These are phyloP conservation scores for Candida sphagnicola DNA, from an alignment of 805 yeast genomes.

Conservation along the genomic window DNA sequence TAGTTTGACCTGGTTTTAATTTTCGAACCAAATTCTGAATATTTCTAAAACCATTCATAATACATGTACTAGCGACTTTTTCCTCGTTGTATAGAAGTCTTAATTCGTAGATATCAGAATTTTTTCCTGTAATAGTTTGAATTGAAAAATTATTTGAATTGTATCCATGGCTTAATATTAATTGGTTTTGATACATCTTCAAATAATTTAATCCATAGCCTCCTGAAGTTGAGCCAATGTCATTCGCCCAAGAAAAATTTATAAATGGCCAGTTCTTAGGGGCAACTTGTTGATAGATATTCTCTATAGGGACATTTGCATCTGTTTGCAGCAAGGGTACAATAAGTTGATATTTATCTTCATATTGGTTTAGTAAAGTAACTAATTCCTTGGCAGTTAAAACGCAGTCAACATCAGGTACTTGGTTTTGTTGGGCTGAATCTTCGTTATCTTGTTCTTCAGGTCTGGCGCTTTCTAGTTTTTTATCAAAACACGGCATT, in stretches of 20 bases:
- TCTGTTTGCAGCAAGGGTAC: constrained; percentile 12
- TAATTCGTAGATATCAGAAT: constrained; percentile 71
- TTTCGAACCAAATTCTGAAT: constrained; percentile 91
- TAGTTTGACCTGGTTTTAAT: constrained; percentile 42
- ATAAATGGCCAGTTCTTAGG: constrained; percentile 64
- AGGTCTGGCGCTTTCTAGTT: constrained; percentile 87
- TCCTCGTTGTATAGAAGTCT: constrained; percentile 43
- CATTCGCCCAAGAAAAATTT: constrained; percentile 63
- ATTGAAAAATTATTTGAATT: constrained; percentile 23
- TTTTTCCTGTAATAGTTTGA: constrained; percentile 56
- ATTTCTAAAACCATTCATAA: constrained; percentile 85
- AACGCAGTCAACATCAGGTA: constrained; percentile 84
- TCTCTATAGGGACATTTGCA: constrained; percentile 8
- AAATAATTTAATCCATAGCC: constrained; percentile 81
- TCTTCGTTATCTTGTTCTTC: constrained; percentile 36
- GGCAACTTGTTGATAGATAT: constrained; percentile 32
- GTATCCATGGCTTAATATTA: constrained; percentile 13
- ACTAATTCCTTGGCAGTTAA: constrained; percentile 86
- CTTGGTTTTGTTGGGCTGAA: constrained; percentile 7
- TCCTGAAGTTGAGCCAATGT: constrained; percentile 81
- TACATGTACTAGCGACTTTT: constrained; percentile 52
- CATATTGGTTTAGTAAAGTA: constrained; percentile 59
- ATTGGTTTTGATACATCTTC: constrained; percentile 27
- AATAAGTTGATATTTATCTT: constrained; percentile 29
- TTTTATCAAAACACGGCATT: constrained; percentile 98